These are phyloP conservation scores for Penicillium hesseltinei DNA, from an alignment of 2,329 filamentous ascomycete species.

Conservation along the genomic window DNA sequence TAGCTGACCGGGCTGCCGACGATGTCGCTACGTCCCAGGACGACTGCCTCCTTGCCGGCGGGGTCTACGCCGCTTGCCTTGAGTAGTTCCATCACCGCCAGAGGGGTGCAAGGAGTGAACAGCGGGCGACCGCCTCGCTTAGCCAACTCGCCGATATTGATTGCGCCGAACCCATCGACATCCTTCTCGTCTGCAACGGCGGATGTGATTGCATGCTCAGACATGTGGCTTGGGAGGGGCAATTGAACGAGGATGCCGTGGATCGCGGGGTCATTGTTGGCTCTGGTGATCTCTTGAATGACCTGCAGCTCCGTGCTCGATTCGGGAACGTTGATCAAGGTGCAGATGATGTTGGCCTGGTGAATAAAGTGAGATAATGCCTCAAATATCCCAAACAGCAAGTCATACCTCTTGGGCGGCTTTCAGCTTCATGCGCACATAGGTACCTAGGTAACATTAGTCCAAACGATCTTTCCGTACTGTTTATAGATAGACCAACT, in stretches of 20 bases:
- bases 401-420: constrained; percentile 76
- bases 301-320: constrained; percentile 81
- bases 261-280: constrained; percentile 83
- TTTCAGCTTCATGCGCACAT: constrained; percentile 99
- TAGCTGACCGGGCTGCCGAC: constrained; percentile 97
- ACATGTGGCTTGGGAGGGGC: constrained; percentile 82
- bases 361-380: constrained; percentile 7
- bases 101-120: constrained; percentile 93
- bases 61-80: constrained; percentile 79
- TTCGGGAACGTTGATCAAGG: constrained; percentile 79
- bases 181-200: constrained; percentile 92
- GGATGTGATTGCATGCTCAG: constrained; percentile 86
- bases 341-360: constrained; percentile 87
- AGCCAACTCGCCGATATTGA: constrained; percentile 93
- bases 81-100: constrained; percentile 93
- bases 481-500: constrained; percentile 55
- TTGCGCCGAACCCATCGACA: constrained; percentile 92
- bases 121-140: constrained; percentile 88
- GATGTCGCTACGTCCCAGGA: constrained; percentile 93
- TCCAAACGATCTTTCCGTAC: not conserved
- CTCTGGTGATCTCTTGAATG: constrained; percentile 71
- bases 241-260: constrained; percentile 94
- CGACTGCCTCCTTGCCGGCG: constrained; percentile 87
- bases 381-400: not conserved
- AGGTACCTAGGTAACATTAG: constrained; percentile 63